phyloP scores from a whole-genome alignment of 1,284 basidiomycete species.

The Amylostereum chailletii region DNA sequence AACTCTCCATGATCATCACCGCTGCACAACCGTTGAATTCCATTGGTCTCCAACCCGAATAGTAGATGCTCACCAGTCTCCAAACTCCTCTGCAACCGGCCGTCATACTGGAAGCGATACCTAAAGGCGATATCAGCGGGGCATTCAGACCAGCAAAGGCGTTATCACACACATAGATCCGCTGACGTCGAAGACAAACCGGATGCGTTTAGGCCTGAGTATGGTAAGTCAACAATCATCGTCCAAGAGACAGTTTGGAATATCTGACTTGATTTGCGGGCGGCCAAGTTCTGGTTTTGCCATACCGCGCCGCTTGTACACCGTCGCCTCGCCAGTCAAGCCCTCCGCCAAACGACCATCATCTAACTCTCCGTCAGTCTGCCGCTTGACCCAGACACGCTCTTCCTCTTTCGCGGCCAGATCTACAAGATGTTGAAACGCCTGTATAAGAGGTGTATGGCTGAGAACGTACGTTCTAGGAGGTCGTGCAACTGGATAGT shows the following conservation, averaged over 20 bases:
- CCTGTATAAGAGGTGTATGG: constrained; percentile 3
- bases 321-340: constrained; percentile 55
- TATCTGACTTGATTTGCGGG: constrained; percentile 53
- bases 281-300: constrained; percentile 58
- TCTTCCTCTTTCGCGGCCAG: constrained; percentile 60
- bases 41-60: not conserved
- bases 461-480: constrained; percentile 42
- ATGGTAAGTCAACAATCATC: not conserved
- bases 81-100: constrained; percentile 49
- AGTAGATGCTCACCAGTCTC: constrained; percentile 42
- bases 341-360: constrained; percentile 59
- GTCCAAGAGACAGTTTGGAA: not conserved
- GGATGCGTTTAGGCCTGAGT: constrained; percentile 51
- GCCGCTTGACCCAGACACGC: constrained; percentile 59
- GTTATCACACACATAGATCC: constrained; percentile 50
- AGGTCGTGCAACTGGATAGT: constrained; percentile 49
- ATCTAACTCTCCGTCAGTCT: constrained; percentile 61
- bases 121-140: constrained; percentile 19
- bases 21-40: constrained; percentile 24
- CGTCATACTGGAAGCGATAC: constrained; percentile 68
- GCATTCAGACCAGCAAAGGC: not conserved
- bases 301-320: constrained; percentile 62
- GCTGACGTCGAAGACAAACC: constrained; percentile 63
- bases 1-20: constrained; percentile 65
- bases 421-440: constrained; percentile 25